Base-by-base conservation (phyloP, 1,284 basidiomycete species). In the Leccinum olivaceoglutinosum region DNA sequence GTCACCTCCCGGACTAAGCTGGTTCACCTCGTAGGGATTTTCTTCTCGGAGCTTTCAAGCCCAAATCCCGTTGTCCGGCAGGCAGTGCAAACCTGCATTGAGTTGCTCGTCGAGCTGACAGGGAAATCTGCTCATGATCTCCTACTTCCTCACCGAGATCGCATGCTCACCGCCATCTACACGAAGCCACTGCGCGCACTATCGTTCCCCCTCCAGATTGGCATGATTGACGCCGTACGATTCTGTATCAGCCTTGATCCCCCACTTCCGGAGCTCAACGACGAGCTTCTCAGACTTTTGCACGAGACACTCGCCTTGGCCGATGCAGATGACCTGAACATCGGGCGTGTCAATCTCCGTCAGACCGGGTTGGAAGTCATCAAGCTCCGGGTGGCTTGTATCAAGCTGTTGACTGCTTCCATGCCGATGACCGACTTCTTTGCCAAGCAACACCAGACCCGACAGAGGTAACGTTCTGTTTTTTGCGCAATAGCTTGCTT, bases 141-240 rank as follows among this genome's bases (percentile, higher is more conserved):
- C 25, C 81, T 99, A 58, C 78, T 87, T 68, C 91, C 93, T 2
- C 93, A 96, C 68, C 90, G 94, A 59, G 92, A 94, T 64, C 89
- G 95, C 14, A 87, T 98, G 73, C 81, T 98, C 59, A 85, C 86
- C 18, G 89, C 91, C 1, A 96, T 99, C 70, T 99, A 94, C 78
- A 93, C 92, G 32, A 99, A 99, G 74, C 97, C 97, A 18, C 82
- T 99, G n/a, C 85, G 97, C 62, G 97, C 97, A 0, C 83, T 99
- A 18, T 95, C 96, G 2, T 96, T 98, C 73, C 85, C 92, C 14
- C 94, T 96, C 75, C 97, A 99, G 76, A 98, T 99, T 63, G 97
- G 96, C 38, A 95, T 98, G 84, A 96, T 99, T 63, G 97, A 99
- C 73, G 95, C 95, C 11, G 88, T 99, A 65, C 92, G 96, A 18